phyloP scores from a whole-genome alignment of 208 protist species.

The Balamuthia mandrillaris region DNA sequence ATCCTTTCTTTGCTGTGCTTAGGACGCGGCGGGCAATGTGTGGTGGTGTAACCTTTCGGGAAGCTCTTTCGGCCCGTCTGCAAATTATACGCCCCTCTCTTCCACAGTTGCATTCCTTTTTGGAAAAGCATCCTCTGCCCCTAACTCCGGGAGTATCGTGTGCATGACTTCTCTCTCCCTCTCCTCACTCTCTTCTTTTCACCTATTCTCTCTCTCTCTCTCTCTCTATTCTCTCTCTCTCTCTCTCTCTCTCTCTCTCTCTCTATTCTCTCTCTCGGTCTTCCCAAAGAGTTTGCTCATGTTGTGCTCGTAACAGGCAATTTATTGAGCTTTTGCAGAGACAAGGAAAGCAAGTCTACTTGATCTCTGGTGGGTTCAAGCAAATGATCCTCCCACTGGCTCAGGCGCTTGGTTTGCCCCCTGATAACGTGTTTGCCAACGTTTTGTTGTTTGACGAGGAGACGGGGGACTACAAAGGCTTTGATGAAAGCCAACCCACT shows the following conservation, averaged over 20 bases:
- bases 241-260: background rate
- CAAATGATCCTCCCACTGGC: background rate
- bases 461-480: background rate
- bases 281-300: background rate
- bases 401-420: background rate
- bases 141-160: background rate
- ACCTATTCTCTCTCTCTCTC: no score
- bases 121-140: background rate
- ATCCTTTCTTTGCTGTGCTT: background rate
- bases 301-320: background rate
- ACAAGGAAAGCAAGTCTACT: background rate
- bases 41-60: background rate
- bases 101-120: background rate
- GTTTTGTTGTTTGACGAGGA: background rate
- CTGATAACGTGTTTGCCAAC: background rate
- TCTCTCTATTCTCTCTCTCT: no score
- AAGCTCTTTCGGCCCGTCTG: background rate
- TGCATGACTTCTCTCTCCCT: background rate
- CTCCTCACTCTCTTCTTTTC: background rate
- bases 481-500: background rate
- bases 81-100: background rate
- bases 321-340: background rate
- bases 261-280: no score
- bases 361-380: background rate
- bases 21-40: conserved; percentile 16